Conservation (phyloP, 1,284 basidiomycete species). For the Trametes sp. region DNA sequence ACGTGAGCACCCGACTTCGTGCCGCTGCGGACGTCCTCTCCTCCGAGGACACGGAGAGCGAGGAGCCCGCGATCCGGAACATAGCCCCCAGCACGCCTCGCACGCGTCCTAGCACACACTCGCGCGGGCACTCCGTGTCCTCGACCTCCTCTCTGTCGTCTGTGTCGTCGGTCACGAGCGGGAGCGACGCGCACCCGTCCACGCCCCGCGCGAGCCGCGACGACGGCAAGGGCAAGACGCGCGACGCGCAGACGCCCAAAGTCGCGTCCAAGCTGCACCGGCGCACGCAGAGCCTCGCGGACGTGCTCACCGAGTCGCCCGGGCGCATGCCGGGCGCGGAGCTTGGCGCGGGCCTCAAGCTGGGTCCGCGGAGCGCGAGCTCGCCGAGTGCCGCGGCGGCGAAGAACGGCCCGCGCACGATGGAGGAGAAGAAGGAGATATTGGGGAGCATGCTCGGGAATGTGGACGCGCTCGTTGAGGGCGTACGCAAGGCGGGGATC, state of each 20-base stretch:
- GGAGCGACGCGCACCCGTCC: conserved; percentile 1
- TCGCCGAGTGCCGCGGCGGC: conserved; percentile 11
- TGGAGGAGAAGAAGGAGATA: conserved; percentile 85
- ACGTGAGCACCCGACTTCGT: conserved; percentile 18
- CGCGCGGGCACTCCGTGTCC: conserved; percentile 30
- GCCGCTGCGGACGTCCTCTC: conserved; percentile 16
- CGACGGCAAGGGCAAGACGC: conserved; percentile 8
- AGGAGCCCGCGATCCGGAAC: conserved; percentile 10
- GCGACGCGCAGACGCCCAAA: conserved; percentile 21
- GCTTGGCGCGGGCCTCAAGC: conserved; percentile 17
- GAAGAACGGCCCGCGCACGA: conserved; percentile 56
- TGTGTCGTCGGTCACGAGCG: conserved; percentile 13
- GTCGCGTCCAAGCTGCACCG: conserved; percentile 33
- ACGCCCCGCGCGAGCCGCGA: conserved; percentile 12
- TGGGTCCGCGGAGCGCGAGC: conserved; percentile 24
- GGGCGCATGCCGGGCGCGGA: conserved; percentile 13
- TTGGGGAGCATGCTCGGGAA: conserved; percentile 85
- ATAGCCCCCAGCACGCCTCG: conserved; percentile 16
- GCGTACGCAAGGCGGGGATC: conserved; percentile 83
- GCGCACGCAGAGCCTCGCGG: conserved; percentile 40
- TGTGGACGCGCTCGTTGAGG: conserved; percentile 86
- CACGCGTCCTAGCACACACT: conserved; percentile 19
- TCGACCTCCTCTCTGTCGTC: conserved; percentile 22
- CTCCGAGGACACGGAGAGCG: conserved; percentile 26
- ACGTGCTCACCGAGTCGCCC: conserved; percentile 26